Evolutionary conservation across 2,329 filamentous ascomycete genomes (phyloP), one percentile per base, ranked within the genome.

Genomic region (Arthrobotrys megalospora): DNA sequence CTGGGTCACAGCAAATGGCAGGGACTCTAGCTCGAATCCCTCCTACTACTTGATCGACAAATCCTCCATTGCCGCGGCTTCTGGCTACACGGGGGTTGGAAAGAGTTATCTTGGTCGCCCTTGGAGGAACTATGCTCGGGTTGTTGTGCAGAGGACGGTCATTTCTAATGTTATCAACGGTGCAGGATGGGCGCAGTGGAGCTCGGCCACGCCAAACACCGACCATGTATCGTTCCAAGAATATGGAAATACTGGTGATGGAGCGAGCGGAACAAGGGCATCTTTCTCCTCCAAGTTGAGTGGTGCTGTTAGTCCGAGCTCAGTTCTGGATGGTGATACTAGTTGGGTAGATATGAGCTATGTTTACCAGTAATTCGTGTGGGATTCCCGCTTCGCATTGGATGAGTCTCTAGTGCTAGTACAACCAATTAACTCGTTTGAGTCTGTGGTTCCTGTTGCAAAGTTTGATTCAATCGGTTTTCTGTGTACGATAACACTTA

Each of bases 121-220:
- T 21, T 89, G 88, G 87, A 82, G 84, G 32, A 83, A 85, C 71
- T 88, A 86, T 73, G 85, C 87, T 6, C 83, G 86, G 8, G 87
- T 89, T 11, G 84, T 86, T 8, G 86, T 88, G 81, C 88, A 89
- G 82, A 83, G 85, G 62, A 88, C 87, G 0, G 82, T 82, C 28
- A 84, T 92, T 83, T 86, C 85, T 7, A 83, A 84, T 36, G 88
- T 91, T 24, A 86, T 92, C 81, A 90, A 91, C 81, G 76, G 85
- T 1, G 86, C 87, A 0, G 90, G 90, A 0, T 91, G 90, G 90
- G 82, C 80, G 1, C 81, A 85, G 32, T 91, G 90, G 90, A 86
- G 86, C 72, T 83, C 80, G 1, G 84, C 84, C 1, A 84, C 86
- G 52, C 82, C 85, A n/a, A 85, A 86, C 41, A 89, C 88, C 0